phyloP scores from a whole-genome alignment of 2,329 filamentous ascomycete genomes.

The Fusarium phyllophilum region DNA sequence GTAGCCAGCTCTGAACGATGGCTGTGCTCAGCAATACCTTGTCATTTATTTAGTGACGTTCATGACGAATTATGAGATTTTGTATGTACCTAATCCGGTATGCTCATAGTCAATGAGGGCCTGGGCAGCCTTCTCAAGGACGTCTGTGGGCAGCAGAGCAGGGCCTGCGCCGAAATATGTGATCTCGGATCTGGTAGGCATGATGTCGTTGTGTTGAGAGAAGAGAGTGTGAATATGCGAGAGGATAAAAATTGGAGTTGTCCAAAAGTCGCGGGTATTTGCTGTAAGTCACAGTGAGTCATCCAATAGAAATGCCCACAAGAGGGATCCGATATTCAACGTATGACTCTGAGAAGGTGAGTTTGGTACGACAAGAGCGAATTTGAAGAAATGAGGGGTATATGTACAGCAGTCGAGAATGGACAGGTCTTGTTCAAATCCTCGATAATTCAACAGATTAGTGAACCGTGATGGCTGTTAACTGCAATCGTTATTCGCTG shows the following conservation, averaged over 20 bases:
- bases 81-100: slow-evolving; percentile 74
- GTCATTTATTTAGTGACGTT: background rate
- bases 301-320: slow-evolving; percentile 40
- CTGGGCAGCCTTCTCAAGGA: slow-evolving; percentile 79
- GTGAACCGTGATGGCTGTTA: slow-evolving; percentile 16
- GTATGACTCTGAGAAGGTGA: slow-evolving; percentile 22
- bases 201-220: slow-evolving; percentile 46
- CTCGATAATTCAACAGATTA: slow-evolving; percentile 2
- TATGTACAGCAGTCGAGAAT: background rate
- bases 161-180: slow-evolving; percentile 92
- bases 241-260: slow-evolving; percentile 27
- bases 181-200: slow-evolving; percentile 80
- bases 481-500: slow-evolving; percentile 33
- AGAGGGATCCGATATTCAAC: slow-evolving; percentile 21
- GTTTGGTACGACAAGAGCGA: background rate
- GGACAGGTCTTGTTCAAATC: background rate
- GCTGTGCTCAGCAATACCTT: slow-evolving; percentile 80
- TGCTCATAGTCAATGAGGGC: slow-evolving; percentile 84
- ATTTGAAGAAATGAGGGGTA: slow-evolving; percentile 3
- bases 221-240: slow-evolving; percentile 18
- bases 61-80: background rate
- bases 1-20: slow-evolving; percentile 85
- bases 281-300: slow-evolving; percentile 31
- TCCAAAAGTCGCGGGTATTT: slow-evolving; percentile 11
- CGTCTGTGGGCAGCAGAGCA: slow-evolving; percentile 82